phyloP scores from a whole-genome alignment of 2,329 filamentous ascomycete genomes.

The Verticillium klebahnii region DNA sequence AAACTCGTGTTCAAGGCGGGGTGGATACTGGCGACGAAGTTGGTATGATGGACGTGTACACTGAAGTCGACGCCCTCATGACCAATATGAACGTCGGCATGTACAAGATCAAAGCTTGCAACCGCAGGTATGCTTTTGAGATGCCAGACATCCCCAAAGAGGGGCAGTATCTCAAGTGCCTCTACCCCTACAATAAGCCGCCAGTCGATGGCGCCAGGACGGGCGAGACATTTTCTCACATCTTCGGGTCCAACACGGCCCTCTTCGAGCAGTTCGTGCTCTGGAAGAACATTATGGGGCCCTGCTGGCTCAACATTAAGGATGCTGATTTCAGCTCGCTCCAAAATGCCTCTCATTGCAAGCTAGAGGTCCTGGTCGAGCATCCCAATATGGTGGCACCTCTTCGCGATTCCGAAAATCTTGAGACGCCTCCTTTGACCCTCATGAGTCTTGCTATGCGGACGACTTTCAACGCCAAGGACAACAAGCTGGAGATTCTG shows the following conservation, averaged over 20 bases:
- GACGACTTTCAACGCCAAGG: conserved; percentile 82
- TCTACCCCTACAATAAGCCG: conserved; percentile 84
- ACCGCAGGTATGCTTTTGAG: conserved; percentile 94
- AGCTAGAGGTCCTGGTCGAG: conserved; percentile 79
- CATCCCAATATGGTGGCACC: conserved; percentile 73
- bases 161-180: conserved; percentile 86
- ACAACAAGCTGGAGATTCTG: conserved; percentile 95
- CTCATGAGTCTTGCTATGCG: conserved; percentile 93
- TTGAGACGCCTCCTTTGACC: conserved; percentile 82
- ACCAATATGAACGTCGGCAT: conserved; percentile 76
- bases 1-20: conserved; percentile 52
- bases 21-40: conserved; percentile 72
- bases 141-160: conserved; percentile 82
- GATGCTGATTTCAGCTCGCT: conserved; percentile 78
- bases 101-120: conserved; percentile 90
- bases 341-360: conserved; percentile 95
- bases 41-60: conserved; percentile 83
- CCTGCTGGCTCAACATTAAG: conserved; percentile 92
- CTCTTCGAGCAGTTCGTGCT: conserved; percentile 98
- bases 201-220: conserved; percentile 62
- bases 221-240: conserved; percentile 88
- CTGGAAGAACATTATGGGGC: conserved; percentile 99
- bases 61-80: conserved; percentile 87
- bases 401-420: conserved; percentile 70
- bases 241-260: conserved; percentile 90